Evolutionary conservation across 202 grass and related monocot species (phyloP), one percentile per base, ranked within the genome.

Genomic region (Elaeis oleifera): DNA sequence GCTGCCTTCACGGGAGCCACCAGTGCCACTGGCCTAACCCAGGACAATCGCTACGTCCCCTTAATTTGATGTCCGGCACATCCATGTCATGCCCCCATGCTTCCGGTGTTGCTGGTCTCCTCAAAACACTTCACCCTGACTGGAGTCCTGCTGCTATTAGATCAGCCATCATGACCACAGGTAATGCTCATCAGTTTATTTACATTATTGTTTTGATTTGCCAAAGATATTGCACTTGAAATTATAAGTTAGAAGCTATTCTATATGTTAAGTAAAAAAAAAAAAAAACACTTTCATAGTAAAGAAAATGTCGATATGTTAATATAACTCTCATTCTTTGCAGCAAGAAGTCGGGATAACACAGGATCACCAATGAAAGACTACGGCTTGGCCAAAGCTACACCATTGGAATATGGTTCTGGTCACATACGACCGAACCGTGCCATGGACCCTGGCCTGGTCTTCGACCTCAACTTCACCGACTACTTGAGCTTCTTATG

Each of bases 91-190:
- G 65, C 28, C 65, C 65, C 1, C 65, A 68, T 28, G 22, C 56
- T 14, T 9, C 65, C 9, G 65, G 65, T 4, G 11, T 68, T 50
- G 65, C 52, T 5, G 65, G 52, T 17, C 53, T 68, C 5, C 22
- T 96, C 71, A 87, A 74, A 59, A 81, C 74, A 3, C 60, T 91
- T 25, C 71, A 89, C 51, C 90, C 83, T 7, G 14, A 44, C 13
- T 68, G 65, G 65, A 68, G 28, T 18, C 27, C 65, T 16, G 65
- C 65, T 16, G 65, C 18, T 4, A 68, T 68, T 18, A 68, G 17
- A 39, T 68, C 65, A n/a, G 65, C 65, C 18, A 68, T 68, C 26
- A 68, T 68, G 53, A 90, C 60, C 3, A 82, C 65, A 27, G 83
- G 83, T 90, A 71, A 24, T 44, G 3, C 9, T 44, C 13, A 36